Evolutionary conservation across 805 yeast genomes (phyloP).

Genomic region (Lipomyces sp.): DNA sequence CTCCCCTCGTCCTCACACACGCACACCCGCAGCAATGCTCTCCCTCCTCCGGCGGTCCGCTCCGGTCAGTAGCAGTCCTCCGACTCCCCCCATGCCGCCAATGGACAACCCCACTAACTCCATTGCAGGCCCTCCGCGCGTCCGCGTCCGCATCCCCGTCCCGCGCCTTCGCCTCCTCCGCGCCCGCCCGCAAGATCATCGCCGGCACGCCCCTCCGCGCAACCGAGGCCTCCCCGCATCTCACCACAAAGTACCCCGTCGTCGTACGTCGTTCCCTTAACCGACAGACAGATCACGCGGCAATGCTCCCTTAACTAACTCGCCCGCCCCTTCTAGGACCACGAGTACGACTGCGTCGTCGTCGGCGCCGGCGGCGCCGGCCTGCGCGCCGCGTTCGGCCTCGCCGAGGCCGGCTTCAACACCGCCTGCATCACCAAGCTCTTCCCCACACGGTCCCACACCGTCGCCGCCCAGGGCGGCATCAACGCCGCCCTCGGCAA

Average conservation of each 20-base stretch:
- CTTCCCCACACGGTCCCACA: conserved; percentile 97
- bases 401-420: conserved; percentile 94
- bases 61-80: conserved; percentile 1
- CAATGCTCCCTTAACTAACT: no score
- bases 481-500: conserved; percentile 98
- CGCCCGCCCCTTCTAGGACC: conserved; percentile 48
- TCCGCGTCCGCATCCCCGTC: no score
- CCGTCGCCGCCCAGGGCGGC: conserved; percentile 99
- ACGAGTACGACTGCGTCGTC: conserved; percentile 96
- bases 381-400: conserved; percentile 95
- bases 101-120: background rate
- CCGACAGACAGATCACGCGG: no score
- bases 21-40: conserved; percentile 8
- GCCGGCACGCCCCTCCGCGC: conserved; percentile 41
- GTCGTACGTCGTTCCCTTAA: conserved; percentile 44
- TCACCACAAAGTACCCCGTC: conserved; percentile 72
- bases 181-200: conserved; percentile 35
- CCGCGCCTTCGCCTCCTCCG: conserved; percentile 37
- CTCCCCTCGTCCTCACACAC: no score
- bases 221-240: conserved; percentile 50
- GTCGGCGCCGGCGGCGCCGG: conserved; percentile 99
- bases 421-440: conserved; percentile 96
- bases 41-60: conserved; percentile 21
- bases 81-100: background rate
- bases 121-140: background rate